Conservation (phyloP, 1,284 basidiomycete genomes). For the Apiotrichum gamsii region DNA sequence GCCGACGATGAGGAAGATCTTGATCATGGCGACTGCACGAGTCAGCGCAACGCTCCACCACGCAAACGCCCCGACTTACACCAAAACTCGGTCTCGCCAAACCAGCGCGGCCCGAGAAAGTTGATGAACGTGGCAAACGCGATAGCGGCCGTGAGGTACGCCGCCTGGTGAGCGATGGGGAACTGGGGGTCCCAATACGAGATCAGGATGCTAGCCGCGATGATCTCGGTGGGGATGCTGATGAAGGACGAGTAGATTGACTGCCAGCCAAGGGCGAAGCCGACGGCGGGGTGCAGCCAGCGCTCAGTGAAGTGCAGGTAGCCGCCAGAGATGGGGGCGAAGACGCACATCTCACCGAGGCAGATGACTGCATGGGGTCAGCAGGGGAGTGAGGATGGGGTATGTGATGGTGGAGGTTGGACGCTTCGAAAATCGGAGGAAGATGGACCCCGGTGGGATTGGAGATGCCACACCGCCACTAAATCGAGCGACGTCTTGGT, state of each 20-base stretch:
- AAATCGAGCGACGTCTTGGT: too few relatives aligned
- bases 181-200: conserved; percentile 63
- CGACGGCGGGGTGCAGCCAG: conserved; percentile 17
- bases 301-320: conserved; percentile 17
- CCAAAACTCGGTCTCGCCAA: conserved; percentile 55
- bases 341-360: neutral
- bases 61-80: conserved; percentile 56
- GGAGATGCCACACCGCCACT: too few relatives aligned
- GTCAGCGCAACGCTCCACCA: too few relatives aligned
- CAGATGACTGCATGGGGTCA: neutral
- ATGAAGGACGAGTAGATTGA: conserved; percentile 12
- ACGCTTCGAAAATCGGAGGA: conserved; percentile 28
- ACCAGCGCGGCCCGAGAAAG: conserved; percentile 12
- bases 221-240: conserved; percentile 56
- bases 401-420: conserved; percentile 22
- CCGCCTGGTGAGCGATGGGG: conserved; percentile 27
- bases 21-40: conserved; percentile 56
- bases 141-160: conserved; percentile 13
- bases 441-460: too few relatives aligned
- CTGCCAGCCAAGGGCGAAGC: conserved; percentile 22
- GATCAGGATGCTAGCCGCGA: conserved; percentile 65
- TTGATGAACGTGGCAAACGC: conserved; percentile 4
- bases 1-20: conserved; percentile 57
- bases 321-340: conserved; percentile 17
- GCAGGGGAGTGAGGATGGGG: conserved; percentile 9